Evolutionary conservation across 1,284 basidiomycete genomes (phyloP).

Genomic region (Puccinia horiana): DNA sequence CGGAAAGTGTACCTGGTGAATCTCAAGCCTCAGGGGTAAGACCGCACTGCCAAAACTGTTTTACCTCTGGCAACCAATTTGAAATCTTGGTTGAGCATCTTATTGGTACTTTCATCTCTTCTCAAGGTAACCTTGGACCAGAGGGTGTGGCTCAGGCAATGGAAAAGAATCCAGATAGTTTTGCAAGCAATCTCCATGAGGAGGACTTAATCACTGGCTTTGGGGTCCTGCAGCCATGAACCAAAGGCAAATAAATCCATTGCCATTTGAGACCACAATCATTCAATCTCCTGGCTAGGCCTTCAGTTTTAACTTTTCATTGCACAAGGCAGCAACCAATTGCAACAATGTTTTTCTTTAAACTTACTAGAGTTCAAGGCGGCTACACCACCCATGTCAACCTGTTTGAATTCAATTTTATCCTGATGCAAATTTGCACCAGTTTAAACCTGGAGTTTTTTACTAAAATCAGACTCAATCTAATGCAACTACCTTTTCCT

Average conservation of each 20-base stretch:
- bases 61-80: neutral
- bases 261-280: neutral
- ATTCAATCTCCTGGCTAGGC: neutral
- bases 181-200: neutral
- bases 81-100: neutral
- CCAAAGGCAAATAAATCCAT: neutral
- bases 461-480: too few relatives aligned
- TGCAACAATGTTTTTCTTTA: neutral
- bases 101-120: neutral
- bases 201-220: neutral
- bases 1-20: too few relatives aligned
- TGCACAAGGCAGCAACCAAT: neutral
- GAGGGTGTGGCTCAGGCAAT: neutral
- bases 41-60: neutral
- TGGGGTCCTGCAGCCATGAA: neutral
- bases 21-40: neutral
- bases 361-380: too few relatives aligned
- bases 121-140: neutral
- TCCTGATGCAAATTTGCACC: too few relatives aligned
- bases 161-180: neutral
- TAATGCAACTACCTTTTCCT: too few relatives aligned
- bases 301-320: neutral
- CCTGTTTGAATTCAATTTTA: too few relatives aligned
- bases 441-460: too few relatives aligned
- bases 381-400: too few relatives aligned